Evolutionary conservation across 306 rosid species (phyloP), one percentile per base, ranked within the genome.

Genomic region (Vicia sativa): DNA sequence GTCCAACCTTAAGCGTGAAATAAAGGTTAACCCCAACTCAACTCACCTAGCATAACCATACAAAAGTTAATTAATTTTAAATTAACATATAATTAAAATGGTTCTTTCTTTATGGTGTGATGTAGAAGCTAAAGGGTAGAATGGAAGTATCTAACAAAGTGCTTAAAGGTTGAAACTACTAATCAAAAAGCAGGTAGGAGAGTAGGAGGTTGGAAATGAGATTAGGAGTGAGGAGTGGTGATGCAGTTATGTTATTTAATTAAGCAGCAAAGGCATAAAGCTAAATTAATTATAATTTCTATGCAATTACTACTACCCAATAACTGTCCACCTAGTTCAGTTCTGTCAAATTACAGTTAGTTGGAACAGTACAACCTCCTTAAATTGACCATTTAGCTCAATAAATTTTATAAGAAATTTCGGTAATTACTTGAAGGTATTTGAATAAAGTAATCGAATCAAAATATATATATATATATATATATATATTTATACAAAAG

Each of bases 131-230:
- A 76, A 74, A 62, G 66, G 39, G 61, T 57, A 43, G 62, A 23
- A 65, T 29, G 37, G 43, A 18, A 56, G 50, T 16, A 54, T 6
- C 75, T 61, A 41, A 73, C 67, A 68, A 68, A 67, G 82, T 73
- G 75, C 41, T 65, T 73, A 84, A 80, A 79, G 75, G 88, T 80
- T 86, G 88, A 39, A 86, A 86, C 77, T 71, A 73, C 71, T 56
- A 69, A 59, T 57, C 28, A 72, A 34, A 72, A 70, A 75, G 73
- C 62, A 72, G 85, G 77, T 77, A 63, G 79, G 63, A 48, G 49
- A 48, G 49, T 54, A 67, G 80, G 71, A 21, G 62, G 70, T 65
- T 70, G 70, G 37, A 45, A 46, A 10, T 50, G 50, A 55, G 52
- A 56, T 43, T 70, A 43, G 72, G 72, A 44, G 5, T 42, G 26